These are phyloP conservation scores for Fusarium compactum DNA, from an alignment of 2,329 filamentous ascomycete genomes.

Conservation along the genomic window DNA sequence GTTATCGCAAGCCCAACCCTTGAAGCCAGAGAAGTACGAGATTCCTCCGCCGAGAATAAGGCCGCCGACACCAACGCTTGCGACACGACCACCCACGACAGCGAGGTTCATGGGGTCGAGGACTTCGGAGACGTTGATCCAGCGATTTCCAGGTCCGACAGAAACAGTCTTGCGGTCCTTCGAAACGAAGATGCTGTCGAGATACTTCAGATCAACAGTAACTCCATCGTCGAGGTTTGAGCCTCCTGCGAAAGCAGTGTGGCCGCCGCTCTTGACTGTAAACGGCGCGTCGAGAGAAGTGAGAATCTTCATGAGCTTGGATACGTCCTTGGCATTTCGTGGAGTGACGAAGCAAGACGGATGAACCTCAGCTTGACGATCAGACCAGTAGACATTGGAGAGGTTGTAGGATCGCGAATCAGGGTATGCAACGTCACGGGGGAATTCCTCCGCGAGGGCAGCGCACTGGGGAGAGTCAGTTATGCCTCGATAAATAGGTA, in stretches of 20 bases:
- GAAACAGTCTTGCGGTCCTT: constrained; percentile 21
- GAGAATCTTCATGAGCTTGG: constrained; percentile 1
- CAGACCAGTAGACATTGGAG: constrained; percentile 23
- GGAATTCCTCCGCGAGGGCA: background rate
- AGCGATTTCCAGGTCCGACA: constrained; percentile 20
- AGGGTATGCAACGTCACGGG: background rate
- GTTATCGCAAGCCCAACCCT: constrained; percentile 62
- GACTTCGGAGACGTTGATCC: constrained; percentile 17
- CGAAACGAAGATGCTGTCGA: constrained; percentile 46
- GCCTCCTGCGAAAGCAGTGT: constrained; percentile 59
- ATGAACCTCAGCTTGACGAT: constrained; percentile 14
- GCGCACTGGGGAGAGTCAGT: background rate
- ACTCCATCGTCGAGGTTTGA: constrained; percentile 58
- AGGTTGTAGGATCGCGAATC: constrained; percentile 4
- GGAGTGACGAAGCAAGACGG: constrained; percentile 16
- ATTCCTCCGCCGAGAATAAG: constrained; percentile 53
- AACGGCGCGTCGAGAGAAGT: constrained; percentile 49
- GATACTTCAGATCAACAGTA: constrained; percentile 57
- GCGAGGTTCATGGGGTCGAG: constrained; percentile 15
- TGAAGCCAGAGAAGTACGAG: constrained; percentile 54
- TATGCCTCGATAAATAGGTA: too few species aligned
- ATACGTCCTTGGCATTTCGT: background rate
- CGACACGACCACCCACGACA: constrained; percentile 34
- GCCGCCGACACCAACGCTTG: constrained; percentile 50
- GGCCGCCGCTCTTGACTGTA: constrained; percentile 65